Evolutionary conservation across 2,329 filamentous ascomycete genomes (phyloP).

Genomic region (Tricladium varicosporioides): DNA sequence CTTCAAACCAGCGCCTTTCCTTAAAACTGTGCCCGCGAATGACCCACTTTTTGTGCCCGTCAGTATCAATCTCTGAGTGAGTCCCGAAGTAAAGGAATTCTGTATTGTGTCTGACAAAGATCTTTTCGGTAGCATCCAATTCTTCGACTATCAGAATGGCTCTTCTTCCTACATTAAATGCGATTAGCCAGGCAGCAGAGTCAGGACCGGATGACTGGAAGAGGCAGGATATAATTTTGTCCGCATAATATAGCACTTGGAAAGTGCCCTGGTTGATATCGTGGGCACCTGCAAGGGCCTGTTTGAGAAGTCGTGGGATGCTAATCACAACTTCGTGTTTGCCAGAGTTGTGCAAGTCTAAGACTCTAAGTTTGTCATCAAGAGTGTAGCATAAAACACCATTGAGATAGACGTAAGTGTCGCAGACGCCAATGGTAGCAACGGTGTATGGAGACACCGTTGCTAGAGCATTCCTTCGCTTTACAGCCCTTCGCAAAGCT

Average conservation of each 20-base stretch:
- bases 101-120: slow-evolving; percentile 66
- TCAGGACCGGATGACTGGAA: slow-evolving; percentile 43
- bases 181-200: slow-evolving; percentile 51
- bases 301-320: slow-evolving; percentile 42
- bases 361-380: slow-evolving; percentile 52
- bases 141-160: slow-evolving; percentile 41
- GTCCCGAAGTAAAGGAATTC: slow-evolving; percentile 66
- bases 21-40: slow-evolving; percentile 52
- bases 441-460: slow-evolving; percentile 61
- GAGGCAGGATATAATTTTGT: slow-evolving; percentile 56
- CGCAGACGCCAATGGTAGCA: slow-evolving; percentile 56
- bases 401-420: slow-evolving; percentile 60
- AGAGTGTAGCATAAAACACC: slow-evolving; percentile 64
- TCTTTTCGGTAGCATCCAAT: slow-evolving; percentile 48
- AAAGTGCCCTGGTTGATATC: slow-evolving; percentile 44
- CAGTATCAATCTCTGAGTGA: slow-evolving; percentile 50
- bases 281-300: slow-evolving; percentile 37
- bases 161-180: slow-evolving; percentile 42
- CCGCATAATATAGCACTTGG: slow-evolving; percentile 54
- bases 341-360: slow-evolving; percentile 53
- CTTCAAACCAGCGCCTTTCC: slow-evolving; percentile 39
- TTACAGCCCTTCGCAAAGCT: slow-evolving; percentile 58
- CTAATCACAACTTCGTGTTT: slow-evolving; percentile 55
- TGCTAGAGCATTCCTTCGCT: slow-evolving; percentile 58
- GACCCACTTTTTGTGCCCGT: slow-evolving; percentile 62